Conservation (phyloP, 2,329 filamentous ascomycete species). For the Daldinia sp. region DNA sequence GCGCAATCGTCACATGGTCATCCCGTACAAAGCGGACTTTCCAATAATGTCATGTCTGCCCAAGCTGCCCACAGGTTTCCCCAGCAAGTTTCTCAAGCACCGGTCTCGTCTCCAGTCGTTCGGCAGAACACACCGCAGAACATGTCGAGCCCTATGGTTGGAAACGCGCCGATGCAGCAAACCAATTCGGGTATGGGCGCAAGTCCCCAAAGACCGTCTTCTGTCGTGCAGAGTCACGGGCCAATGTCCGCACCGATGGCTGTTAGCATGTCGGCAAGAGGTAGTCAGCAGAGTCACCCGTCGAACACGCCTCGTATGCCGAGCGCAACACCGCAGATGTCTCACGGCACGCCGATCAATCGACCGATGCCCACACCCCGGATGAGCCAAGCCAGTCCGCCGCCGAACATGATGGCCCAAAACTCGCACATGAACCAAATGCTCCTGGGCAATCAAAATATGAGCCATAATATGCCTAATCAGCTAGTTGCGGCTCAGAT, state of each 20-base stretch:
- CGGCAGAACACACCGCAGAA: conserved; percentile 74
- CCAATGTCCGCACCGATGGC: conserved; percentile 71
- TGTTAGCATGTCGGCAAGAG: conserved; percentile 72
- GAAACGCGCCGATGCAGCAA: conserved; percentile 71
- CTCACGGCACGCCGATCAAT: conserved; percentile 70
- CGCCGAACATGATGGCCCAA: conserved; percentile 69
- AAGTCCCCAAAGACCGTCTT: conserved; percentile 75
- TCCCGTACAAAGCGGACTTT: conserved; percentile 57
- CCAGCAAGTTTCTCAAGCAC: conserved; percentile 70
- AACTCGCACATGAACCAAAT: conserved; percentile 67
- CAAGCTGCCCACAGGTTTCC: conserved; percentile 63
- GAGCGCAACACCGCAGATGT: conserved; percentile 70
- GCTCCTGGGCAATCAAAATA: conserved; percentile 64
- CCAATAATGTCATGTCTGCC: conserved; percentile 57
- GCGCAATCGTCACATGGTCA: conserved; percentile 59
- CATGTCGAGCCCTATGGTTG: conserved; percentile 75
- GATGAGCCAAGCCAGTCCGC: conserved; percentile 72
- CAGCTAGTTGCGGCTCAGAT: conserved; percentile 60
- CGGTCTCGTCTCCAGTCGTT: conserved; percentile 75
- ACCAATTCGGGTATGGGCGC: conserved; percentile 76
- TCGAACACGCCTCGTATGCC: conserved; percentile 73
- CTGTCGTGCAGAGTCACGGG: conserved; percentile 70
- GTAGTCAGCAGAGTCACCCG: conserved; percentile 75
- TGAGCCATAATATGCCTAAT: conserved; percentile 51
- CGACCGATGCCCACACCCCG: conserved; percentile 68